These are phyloP conservation scores for Suillus paluster DNA, from an alignment of 768 basidiomycete species.

Conservation along the genomic window DNA sequence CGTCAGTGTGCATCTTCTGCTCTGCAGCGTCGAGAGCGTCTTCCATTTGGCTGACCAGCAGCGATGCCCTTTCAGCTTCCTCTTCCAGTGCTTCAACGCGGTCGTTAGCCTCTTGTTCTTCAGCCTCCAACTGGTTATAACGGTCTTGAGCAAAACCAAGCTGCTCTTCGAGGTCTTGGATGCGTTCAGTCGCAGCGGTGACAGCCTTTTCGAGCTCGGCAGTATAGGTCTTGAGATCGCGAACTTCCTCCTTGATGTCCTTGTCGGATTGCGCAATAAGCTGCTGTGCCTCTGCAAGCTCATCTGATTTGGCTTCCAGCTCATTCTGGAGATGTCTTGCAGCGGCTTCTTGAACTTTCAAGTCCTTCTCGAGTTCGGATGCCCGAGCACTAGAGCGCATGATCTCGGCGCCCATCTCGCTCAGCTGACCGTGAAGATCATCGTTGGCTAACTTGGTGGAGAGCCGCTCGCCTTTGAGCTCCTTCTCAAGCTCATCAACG, in stretches of 20 bases:
- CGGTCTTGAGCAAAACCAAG: conserved; percentile 51
- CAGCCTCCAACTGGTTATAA: conserved; percentile 45
- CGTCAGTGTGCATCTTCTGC: conserved; percentile 67
- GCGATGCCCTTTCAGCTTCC: conserved; percentile 54
- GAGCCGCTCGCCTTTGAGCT: conserved; percentile 57
- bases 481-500: conserved; percentile 60
- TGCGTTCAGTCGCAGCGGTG: conserved; percentile 51
- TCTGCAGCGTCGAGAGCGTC: conserved; percentile 78
- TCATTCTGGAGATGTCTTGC: conserved; percentile 44
- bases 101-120: conserved; percentile 52
- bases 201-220: conserved; percentile 67
- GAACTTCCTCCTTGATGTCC: conserved; percentile 36
- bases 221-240: conserved; percentile 51
- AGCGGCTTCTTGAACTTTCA: conserved; percentile 42
- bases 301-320: conserved; percentile 40
- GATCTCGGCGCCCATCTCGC: conserved; percentile 34
- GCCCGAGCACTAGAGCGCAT: conserved; percentile 40
- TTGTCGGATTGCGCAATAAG: conserved; percentile 29
- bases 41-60: conserved; percentile 70
- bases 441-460: conserved; percentile 41
- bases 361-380: conserved; percentile 49
- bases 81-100: conserved; percentile 55
- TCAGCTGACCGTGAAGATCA: conserved; percentile 41
- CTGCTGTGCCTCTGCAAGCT: conserved; percentile 26
- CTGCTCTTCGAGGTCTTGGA: conserved; percentile 61